phyloP scores from a whole-genome alignment of 495 filamentous ascomycete species.

The Neurospora sp. region DNA sequence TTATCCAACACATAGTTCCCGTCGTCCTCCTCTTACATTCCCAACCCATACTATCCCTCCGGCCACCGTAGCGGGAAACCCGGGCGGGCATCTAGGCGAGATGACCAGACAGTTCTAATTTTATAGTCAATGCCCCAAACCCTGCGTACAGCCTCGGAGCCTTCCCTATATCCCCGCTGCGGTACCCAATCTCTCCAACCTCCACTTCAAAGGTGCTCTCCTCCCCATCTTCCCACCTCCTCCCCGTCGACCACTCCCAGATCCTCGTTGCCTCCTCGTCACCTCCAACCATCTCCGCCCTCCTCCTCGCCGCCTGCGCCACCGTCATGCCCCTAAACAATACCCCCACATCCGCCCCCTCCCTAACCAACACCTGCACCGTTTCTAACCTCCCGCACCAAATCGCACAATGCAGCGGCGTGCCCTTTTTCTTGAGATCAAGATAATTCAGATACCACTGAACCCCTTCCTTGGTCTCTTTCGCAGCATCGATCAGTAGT shows the following conservation, averaged over 20 bases:
- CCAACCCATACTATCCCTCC: background rate
- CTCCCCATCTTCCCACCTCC: background rate
- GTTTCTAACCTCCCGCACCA: background rate
- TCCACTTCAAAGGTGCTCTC: background rate
- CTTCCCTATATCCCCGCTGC: background rate
- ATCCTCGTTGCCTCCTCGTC: background rate
- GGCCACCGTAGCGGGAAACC: background rate
- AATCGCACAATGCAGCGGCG: background rate
- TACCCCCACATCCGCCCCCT: background rate
- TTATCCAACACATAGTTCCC: background rate
- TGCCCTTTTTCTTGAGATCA: background rate
- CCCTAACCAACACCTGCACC: background rate
- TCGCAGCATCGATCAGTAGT: background rate
- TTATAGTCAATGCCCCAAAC: no score
- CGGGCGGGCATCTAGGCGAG: no score
- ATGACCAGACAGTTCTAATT: no score
- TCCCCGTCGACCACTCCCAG: background rate
- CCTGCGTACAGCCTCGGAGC: accelerated
- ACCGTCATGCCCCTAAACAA: background rate
- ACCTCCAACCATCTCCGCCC: background rate
- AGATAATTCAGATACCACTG: background rate
- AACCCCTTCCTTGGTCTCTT: accelerated
- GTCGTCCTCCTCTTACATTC: background rate
- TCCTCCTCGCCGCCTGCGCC: background rate
- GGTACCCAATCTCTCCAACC: background rate